Evolutionary conservation across 768 basidiomycete genomes (phyloP).

Genomic region (Boletus patriciae): DNA sequence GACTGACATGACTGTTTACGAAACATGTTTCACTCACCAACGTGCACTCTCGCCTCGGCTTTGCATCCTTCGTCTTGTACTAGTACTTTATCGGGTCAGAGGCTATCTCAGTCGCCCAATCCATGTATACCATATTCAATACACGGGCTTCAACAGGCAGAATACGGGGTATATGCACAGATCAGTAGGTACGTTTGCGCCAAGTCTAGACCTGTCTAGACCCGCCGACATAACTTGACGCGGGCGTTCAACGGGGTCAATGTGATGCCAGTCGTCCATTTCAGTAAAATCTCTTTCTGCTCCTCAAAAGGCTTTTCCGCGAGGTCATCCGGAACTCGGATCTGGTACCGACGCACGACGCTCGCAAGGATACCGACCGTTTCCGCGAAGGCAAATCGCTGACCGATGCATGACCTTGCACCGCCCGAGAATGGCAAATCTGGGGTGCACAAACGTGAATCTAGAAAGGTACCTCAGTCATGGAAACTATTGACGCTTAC

Average conservation of each 20-base stretch:
- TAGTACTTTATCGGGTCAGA: background rate
- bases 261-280: conserved; percentile 40
- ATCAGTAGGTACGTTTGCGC: background rate
- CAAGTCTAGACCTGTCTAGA: conserved; percentile 1
- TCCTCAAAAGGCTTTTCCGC: conserved; percentile 27
- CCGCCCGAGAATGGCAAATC: conserved; percentile 49
- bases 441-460: conserved; percentile 8
- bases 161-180: background rate
- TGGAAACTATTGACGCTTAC: conserved; percentile 28
- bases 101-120: background rate
- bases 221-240: conserved; percentile 24
- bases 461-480: background rate
- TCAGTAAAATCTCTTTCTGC: conserved; percentile 35
- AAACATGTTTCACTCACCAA: background rate
- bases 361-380: conserved; percentile 44
- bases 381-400: conserved; percentile 47
- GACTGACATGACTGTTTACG: background rate
- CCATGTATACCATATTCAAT: background rate
- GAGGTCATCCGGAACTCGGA: conserved; percentile 41
- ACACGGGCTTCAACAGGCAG: background rate
- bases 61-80: background rate
- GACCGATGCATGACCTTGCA: conserved; percentile 48
- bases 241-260: conserved; percentile 34
- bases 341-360: conserved; percentile 42
- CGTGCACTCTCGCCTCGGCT: background rate